These are phyloP conservation scores for Cymbidium sinense DNA, from an alignment of 106 monocot species.

Conservation along the genomic window DNA sequence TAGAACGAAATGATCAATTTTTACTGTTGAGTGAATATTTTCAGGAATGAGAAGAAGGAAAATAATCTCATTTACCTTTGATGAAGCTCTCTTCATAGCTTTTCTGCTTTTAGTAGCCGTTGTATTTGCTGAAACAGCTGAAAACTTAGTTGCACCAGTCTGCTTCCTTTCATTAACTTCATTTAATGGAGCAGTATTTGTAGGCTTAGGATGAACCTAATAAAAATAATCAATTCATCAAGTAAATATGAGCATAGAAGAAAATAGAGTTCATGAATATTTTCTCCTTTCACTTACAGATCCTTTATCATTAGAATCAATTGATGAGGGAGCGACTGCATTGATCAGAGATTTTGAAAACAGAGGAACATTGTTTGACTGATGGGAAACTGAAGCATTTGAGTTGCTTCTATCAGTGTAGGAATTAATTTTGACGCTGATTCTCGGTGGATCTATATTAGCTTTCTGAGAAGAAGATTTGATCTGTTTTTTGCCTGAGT, in stretches of 20 bases:
- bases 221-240: too few species aligned
- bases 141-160: conserved; percentile 6
- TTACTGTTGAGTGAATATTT: neutral
- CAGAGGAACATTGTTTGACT: too few species aligned
- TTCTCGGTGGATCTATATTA: neutral
- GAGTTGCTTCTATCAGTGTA: too few species aligned
- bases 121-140: conserved; percentile 1
- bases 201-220: neutral
- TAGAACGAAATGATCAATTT: neutral
- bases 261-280: too few species aligned
- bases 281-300: too few species aligned
- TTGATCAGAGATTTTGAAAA: too few species aligned
- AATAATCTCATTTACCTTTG: neutral
- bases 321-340: too few species aligned
- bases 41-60: neutral
- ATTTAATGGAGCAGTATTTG: conserved; percentile 10
- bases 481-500: neutral
- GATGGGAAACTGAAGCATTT: too few species aligned
- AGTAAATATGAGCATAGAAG: too few species aligned
- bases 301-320: too few species aligned
- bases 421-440: neutral
- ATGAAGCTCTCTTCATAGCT: neutral
- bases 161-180: conserved; percentile 28
- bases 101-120: neutral
- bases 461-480: neutral